These are phyloP conservation scores for Teunomyces panamensis DNA, from an alignment of 805 yeast genomes.

Conservation along the genomic window DNA sequence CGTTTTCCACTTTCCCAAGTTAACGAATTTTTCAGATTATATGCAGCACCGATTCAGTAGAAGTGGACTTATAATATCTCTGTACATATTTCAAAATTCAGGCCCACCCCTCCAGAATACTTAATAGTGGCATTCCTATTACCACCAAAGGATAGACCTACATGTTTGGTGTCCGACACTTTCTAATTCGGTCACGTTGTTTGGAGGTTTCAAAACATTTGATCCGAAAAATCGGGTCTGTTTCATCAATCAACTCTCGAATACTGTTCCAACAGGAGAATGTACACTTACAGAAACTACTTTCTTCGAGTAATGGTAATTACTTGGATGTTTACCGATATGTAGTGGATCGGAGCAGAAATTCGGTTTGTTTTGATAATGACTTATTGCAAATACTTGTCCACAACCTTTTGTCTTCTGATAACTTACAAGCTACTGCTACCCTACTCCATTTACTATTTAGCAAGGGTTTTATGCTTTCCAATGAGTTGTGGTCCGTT, in stretches of 20 bases:
- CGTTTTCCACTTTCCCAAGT: not conserved
- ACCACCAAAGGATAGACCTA: not conserved
- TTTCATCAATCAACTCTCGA: not conserved
- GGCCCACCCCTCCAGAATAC: too few relatives aligned
- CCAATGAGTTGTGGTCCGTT: constrained; percentile 35
- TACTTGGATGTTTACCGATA: constrained; percentile 6
- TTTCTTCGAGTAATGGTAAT: not conserved
- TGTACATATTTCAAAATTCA: not conserved
- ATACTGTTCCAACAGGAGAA: not conserved
- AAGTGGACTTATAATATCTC: not conserved
- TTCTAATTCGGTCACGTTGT: not conserved
- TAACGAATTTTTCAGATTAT: not conserved
- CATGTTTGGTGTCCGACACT: not conserved
- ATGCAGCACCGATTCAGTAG: not conserved
- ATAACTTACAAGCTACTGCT: constrained; percentile 23
- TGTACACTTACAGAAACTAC: not conserved
- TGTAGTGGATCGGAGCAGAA: constrained; percentile 5
- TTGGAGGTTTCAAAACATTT: not conserved
- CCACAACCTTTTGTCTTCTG: constrained; percentile 15
- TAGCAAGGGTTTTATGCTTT: constrained; percentile 15
- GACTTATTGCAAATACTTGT: constrained; percentile 22
- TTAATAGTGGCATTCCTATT: not conserved
- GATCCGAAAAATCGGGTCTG: not conserved
- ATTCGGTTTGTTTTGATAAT: constrained; percentile 7
- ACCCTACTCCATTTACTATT: constrained; percentile 26